Conservation (phyloP, 495 filamentous ascomycete genomes). For the Penicillium parvum region DNA sequence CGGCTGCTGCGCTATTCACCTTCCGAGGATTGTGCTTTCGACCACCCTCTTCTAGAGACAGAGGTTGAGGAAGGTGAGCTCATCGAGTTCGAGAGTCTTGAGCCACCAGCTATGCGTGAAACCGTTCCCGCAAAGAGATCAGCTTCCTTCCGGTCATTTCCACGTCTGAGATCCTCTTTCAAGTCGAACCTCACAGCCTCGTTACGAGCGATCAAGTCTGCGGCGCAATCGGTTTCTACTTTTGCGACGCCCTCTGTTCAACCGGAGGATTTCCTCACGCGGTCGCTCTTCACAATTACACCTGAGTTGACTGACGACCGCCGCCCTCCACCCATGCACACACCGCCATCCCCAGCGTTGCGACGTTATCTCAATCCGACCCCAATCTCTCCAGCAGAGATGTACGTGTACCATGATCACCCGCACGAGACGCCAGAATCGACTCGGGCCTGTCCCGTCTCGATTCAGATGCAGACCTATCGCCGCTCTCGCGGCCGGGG, state of each 20-base stretch:
- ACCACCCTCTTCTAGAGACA: constrained; percentile 53
- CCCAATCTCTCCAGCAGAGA: constrained; percentile 61
- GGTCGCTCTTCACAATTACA: constrained; percentile 72
- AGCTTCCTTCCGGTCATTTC: constrained; percentile 27
- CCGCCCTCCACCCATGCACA: constrained; percentile 69
- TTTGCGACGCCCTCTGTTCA: constrained; percentile 69
- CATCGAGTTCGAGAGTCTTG: constrained; percentile 15
- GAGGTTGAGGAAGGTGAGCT: constrained; percentile 30
- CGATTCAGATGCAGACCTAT: constrained; percentile 87
- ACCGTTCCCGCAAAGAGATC: constrained; percentile 19
- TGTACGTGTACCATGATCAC: constrained; percentile 52
- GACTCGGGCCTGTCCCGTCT: constrained; percentile 57
- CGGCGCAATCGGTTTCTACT: constrained; percentile 76
- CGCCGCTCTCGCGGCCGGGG: constrained; percentile 33
- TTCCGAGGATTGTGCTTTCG: constrained; percentile 48
- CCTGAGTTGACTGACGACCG: constrained; percentile 86
- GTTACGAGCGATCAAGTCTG: constrained; percentile 76
- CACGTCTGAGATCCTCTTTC: constrained; percentile 56
- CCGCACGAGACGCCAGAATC: constrained; percentile 30
- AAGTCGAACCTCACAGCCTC: constrained; percentile 96
- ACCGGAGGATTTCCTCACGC: constrained; percentile 84
- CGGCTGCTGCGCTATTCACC: constrained; percentile 39
- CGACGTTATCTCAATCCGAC: constrained; percentile 90
- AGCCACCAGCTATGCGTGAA: constrained; percentile 18
- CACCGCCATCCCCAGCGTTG: constrained; percentile 78